Evolutionary conservation across 2,329 filamentous ascomycete genomes (phyloP).

Genomic region (Cyphellophora europaea): DNA sequence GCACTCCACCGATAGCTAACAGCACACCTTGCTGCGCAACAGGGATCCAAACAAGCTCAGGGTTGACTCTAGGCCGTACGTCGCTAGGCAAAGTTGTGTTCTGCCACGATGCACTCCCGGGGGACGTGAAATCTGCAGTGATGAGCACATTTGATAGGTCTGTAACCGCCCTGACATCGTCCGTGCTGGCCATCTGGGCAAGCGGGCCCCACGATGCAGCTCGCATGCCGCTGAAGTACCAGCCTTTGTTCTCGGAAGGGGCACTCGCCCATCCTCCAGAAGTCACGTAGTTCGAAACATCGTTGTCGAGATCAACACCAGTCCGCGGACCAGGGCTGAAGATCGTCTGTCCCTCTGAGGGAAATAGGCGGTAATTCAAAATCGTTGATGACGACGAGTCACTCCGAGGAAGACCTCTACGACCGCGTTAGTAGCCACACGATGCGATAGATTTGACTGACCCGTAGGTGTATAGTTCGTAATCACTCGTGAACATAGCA

Average conservation of each 20-base stretch:
- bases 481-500: conserved; percentile 55
- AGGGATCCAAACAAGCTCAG: conserved; percentile 56
- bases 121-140: conserved; percentile 48
- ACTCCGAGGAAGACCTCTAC: conserved; percentile 38
- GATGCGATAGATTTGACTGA: too few species aligned
- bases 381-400: conserved; percentile 41
- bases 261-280: conserved; percentile 57
- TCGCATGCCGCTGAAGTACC: conserved; percentile 59
- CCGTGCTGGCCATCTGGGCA: too few species aligned
- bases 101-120: conserved; percentile 43
- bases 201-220: conserved; percentile 40
- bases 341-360: conserved; percentile 32
- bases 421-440: too few species aligned
- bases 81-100: conserved; percentile 45
- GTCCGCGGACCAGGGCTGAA: conserved; percentile 32
- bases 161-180: conserved; percentile 43
- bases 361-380: conserved; percentile 45
- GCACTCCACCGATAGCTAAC: conserved; percentile 29
- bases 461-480: conserved; percentile 49
- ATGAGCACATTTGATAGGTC: conserved; percentile 44
- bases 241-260: conserved; percentile 62
- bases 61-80: conserved; percentile 49
- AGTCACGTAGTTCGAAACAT: conserved; percentile 52
- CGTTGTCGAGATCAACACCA: conserved; percentile 35
- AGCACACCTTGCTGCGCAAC: conserved; percentile 27